A percentile compares a stretch with the other conserved stretches of the same genome.
phyloP scores from a whole-genome alignment of 139 green algal species.

The Choricystis sp. region DNA sequence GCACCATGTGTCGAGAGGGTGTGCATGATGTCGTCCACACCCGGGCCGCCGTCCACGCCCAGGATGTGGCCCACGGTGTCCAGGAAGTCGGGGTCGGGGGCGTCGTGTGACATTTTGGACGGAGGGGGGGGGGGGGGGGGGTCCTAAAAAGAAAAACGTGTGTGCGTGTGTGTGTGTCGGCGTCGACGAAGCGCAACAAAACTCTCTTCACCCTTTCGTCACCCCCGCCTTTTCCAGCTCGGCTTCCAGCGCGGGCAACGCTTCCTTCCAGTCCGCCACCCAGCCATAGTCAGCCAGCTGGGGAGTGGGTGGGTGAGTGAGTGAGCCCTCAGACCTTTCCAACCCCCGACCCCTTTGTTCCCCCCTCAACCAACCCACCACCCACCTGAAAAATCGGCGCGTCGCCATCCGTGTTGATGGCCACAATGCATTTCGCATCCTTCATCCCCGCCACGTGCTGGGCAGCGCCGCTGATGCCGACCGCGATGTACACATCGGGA shows the following conservation, averaged over 20 bases:
- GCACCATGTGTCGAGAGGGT: too few species aligned
- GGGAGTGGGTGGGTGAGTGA: background rate
- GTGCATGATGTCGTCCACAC: too few species aligned
- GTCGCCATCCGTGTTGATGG: slow-evolving; percentile 80
- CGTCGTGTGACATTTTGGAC: too few species aligned
- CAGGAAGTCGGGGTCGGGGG: too few species aligned
- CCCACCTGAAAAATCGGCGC: slow-evolving; percentile 68
- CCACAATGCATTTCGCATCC: slow-evolving; percentile 77
- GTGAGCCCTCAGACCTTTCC: background rate
- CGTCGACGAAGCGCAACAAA: background rate
- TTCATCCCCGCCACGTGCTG: slow-evolving; percentile 89
- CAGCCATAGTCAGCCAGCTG: slow-evolving; percentile 78
- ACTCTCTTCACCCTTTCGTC: background rate
- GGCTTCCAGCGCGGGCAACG: slow-evolving; percentile 53
- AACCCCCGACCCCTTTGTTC: background rate
- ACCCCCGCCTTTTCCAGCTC: slow-evolving; percentile 28
- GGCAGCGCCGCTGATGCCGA: slow-evolving; percentile 87
- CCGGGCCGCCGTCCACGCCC: too few species aligned
- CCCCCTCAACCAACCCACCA: background rate
- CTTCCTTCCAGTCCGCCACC: slow-evolving; percentile 63
- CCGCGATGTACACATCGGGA: slow-evolving; percentile 81
- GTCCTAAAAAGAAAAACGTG: too few species aligned
- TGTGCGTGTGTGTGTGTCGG: background rate
- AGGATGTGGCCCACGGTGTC: too few species aligned
- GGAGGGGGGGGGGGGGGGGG: too few species aligned